Conservation (phyloP, 2,329 filamentous ascomycete genomes). For the Chrysoporthe cubensis region DNA sequence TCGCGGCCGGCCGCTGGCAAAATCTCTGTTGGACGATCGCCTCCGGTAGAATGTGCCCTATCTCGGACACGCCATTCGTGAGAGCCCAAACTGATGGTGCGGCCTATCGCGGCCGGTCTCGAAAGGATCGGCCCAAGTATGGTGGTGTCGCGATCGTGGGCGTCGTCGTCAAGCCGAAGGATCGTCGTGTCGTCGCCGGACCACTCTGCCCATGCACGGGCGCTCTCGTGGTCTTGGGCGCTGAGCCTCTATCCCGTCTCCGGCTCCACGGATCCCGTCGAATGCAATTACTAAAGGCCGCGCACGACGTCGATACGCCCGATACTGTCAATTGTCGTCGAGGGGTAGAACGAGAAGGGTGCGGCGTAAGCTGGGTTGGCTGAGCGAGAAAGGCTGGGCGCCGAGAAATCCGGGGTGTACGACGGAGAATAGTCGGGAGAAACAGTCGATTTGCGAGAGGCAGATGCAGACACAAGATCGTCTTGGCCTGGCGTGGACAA, state of each 20-base stretch:
- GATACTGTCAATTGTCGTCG: neutral
- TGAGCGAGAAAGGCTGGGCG: constrained; percentile 42
- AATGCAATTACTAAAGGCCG: neutral
- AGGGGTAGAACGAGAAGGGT: constrained; percentile 18
- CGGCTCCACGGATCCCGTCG: neutral
- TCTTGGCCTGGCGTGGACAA: neutral
- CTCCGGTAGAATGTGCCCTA: constrained; percentile 20
- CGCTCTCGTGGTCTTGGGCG: neutral
- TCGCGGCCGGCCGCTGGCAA: constrained; percentile 35
- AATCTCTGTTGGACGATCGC: constrained; percentile 19
- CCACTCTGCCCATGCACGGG: neutral
- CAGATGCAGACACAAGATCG: neutral
- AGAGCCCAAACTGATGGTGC: neutral
- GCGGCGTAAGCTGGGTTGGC: constrained; percentile 32
- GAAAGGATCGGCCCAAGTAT: neutral
- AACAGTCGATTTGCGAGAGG: neutral
- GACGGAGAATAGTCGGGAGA: constrained; percentile 26
- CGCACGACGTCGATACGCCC: constrained; percentile 1
- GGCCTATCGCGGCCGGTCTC: neutral
- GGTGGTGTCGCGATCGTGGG: constrained; percentile 1
- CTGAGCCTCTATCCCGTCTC: neutral
- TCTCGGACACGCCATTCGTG: constrained; percentile 26
- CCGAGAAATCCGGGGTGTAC: constrained; percentile 42
- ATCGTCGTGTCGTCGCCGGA: neutral
- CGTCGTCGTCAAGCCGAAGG: neutral